These are phyloP conservation scores for Coemansia sp. DNA, from an alignment of 192 early-diverging fungal species.

Conservation along the genomic window DNA sequence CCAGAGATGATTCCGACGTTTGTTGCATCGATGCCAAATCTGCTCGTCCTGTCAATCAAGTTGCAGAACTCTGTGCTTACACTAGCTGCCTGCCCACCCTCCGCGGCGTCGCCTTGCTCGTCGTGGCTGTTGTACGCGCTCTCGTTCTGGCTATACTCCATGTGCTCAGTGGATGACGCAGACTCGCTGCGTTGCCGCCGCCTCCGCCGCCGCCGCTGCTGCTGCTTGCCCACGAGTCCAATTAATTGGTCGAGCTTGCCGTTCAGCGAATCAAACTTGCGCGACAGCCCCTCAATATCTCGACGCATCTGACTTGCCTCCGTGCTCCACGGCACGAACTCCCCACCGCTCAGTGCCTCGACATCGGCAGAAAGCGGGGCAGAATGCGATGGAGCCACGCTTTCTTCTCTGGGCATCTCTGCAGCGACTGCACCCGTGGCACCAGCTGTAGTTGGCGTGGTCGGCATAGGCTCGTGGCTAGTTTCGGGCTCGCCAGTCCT, in stretches of 20 bases:
- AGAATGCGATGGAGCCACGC: neutral
- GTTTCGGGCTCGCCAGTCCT: conserved; percentile 4
- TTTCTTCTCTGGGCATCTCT: neutral
- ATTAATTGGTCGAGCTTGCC: conserved; percentile 36
- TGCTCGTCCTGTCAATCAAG: conserved; percentile 30
- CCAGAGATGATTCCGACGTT: conserved; percentile 29
- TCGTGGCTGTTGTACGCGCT: neutral
- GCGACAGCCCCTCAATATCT: conserved; percentile 22
- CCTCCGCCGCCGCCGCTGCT: neutral
- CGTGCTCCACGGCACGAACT: conserved; percentile 8
- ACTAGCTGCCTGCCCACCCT: neutral
- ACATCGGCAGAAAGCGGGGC: neutral
- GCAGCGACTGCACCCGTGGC: neutral
- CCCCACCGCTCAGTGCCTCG: neutral
- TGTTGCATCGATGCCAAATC: conserved; percentile 31
- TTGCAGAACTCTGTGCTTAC: conserved; percentile 12
- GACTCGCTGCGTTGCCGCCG: neutral
- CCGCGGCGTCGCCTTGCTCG: neutral
- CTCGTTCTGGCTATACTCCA: conserved; percentile 8
- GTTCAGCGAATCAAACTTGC: conserved; percentile 33
- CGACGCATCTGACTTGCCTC: conserved; percentile 28
- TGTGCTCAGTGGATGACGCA: conserved; percentile 5
- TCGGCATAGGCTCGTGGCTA: neutral
- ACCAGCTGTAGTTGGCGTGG: neutral
- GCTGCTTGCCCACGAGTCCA: conserved; percentile 9